Conservation (phyloP, 129 eudicot species). For the Arctium lappa region DNA sequence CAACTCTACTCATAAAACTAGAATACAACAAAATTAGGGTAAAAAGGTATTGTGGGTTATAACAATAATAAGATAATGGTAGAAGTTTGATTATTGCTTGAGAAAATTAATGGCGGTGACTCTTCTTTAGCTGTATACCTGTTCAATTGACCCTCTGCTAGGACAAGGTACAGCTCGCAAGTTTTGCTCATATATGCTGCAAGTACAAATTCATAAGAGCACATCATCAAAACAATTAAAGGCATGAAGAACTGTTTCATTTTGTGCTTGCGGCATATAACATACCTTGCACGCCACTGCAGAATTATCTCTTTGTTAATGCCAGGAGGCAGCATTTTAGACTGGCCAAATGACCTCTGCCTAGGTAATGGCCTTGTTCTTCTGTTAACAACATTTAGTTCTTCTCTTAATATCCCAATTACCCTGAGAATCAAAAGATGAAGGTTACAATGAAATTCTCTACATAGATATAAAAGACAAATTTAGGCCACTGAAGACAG, state of each 20-base stretch:
- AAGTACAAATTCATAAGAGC: conserved; percentile 7
- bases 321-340: conserved; percentile 28
- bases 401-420: conserved; percentile 43
- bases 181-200: conserved; percentile 59
- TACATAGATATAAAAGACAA: neutral
- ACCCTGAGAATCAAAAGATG: conserved; percentile 20
- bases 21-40: too few species aligned
- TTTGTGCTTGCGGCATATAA: neutral
- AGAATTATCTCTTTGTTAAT: conserved; percentile 37
- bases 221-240: conserved; percentile 5
- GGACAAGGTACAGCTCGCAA: conserved; percentile 55
- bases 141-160: conserved; percentile 30
- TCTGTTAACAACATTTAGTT: conserved; percentile 14
- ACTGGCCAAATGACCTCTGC: conserved; percentile 50
- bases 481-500: neutral
- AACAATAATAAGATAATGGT: neutral
- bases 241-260: neutral
- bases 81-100: neutral
- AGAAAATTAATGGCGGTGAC: neutral
- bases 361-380: conserved; percentile 49
- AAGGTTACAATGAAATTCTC: neutral
- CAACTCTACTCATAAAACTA: too few species aligned
- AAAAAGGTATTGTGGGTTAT: neutral
- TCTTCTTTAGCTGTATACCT: conserved; percentile 28
- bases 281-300: conserved; percentile 67